These are phyloP conservation scores for Salix dunnii DNA, from an alignment of 345 rosid genomes.

Conservation along the genomic window DNA sequence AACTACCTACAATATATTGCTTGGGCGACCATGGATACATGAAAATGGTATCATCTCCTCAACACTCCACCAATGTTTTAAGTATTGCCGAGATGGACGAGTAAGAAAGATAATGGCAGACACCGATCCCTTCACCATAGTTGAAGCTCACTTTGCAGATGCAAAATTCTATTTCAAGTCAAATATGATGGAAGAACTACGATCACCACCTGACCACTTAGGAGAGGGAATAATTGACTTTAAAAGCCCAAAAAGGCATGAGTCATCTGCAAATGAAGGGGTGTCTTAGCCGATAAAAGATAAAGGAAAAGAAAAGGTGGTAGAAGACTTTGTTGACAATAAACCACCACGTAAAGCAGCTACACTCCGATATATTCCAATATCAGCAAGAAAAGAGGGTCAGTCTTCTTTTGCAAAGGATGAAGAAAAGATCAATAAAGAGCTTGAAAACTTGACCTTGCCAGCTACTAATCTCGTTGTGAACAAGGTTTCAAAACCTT, in stretches of 20 bases:
- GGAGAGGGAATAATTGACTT: too few relatives aligned
- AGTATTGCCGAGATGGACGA: neutral
- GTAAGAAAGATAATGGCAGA: neutral
- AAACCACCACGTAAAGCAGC: neutral
- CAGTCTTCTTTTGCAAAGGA: neutral
- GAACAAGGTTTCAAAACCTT: neutral
- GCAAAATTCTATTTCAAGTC: neutral
- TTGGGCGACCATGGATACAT: constrained; percentile 8
- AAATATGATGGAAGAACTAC: neutral
- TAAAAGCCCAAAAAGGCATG: too few relatives aligned
- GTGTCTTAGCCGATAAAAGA: neutral
- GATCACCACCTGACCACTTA: neutral
- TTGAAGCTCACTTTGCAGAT: neutral
- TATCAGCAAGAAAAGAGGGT: neutral
- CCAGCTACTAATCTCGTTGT: neutral
- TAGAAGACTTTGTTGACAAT: neutral
- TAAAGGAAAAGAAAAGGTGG: neutral
- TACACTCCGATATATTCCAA: neutral
- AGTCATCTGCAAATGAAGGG: too few relatives aligned
- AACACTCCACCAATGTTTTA: constrained; percentile 4
- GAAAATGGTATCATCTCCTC: constrained; percentile 1
- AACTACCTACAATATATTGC: neutral
- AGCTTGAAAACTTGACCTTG: neutral
- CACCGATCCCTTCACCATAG: neutral
- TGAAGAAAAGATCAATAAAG: neutral